Evolutionary conservation across 2,329 filamentous ascomycete species (phyloP).

Genomic region (Neophaeococcomyces aloes): DNA sequence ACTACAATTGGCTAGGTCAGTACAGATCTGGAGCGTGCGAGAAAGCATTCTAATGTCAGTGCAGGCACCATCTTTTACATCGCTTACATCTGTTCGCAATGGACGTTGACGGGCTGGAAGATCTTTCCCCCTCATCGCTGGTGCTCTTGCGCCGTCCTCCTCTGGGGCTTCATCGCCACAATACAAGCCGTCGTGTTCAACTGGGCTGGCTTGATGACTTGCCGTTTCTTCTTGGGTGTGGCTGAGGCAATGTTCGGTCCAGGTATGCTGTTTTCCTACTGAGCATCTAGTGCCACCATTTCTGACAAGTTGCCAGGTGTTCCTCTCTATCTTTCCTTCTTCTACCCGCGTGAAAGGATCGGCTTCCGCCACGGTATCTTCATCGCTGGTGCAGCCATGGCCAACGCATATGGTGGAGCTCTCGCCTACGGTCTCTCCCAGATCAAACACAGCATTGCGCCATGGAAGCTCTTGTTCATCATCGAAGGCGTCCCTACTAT

Average conservation of each 20-base stretch:
- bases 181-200: constrained; percentile 12
- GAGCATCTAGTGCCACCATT: too few relatives aligned
- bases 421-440: constrained; percentile 31
- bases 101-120: constrained; percentile 16
- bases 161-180: constrained; percentile 14
- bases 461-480: constrained; percentile 39
- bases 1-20: too few relatives aligned
- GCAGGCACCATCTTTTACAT: constrained; percentile 20
- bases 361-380: constrained; percentile 39
- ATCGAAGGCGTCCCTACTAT: constrained; percentile 37
- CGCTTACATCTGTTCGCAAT: constrained; percentile 15
- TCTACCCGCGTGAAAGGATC: constrained; percentile 42
- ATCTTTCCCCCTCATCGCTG: constrained; percentile 16
- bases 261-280: constrained; percentile 1
- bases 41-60: too few relatives aligned
- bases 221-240: constrained; percentile 14
- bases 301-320: too few relatives aligned
- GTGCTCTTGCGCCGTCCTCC: constrained; percentile 13
- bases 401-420: constrained; percentile 29
- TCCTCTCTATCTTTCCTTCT: constrained; percentile 32
- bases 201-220: constrained; percentile 17
- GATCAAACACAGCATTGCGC: constrained; percentile 20
- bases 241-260: constrained; percentile 17
- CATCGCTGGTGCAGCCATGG: constrained; percentile 27
- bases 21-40: too few relatives aligned